A percentile compares a stretch with the other conserved stretches of the same genome.
Evolutionary conservation across 2,329 filamentous ascomycete species (phyloP).

Genomic region (Zymoseptoria tritici): DNA sequence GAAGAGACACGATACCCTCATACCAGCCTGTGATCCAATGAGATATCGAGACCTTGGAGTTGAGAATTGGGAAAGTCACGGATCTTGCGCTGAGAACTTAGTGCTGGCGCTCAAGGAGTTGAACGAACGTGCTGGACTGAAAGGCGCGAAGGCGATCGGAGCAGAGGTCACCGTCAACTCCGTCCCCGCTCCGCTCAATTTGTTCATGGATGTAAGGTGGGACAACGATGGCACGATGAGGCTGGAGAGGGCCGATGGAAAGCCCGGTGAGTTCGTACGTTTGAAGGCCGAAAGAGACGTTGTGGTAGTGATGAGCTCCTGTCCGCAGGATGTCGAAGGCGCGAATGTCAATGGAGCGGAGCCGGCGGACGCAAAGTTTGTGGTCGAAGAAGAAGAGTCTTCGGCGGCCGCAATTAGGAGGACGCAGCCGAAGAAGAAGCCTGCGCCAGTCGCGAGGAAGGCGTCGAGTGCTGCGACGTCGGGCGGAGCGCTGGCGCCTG

Average conservation of each 20-base stretch:
- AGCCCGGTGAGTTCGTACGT: constrained; percentile 37
- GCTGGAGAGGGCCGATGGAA: constrained; percentile 36
- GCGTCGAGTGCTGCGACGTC: constrained; percentile 5
- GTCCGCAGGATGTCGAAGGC: constrained; percentile 36
- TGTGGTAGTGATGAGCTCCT: constrained; percentile 42
- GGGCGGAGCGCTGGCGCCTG: constrained; percentile 3
- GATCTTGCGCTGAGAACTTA: constrained; percentile 43
- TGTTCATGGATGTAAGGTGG: constrained; percentile 44
- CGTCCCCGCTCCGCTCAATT: constrained; percentile 40
- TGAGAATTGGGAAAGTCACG: constrained; percentile 40
- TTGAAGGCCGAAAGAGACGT: constrained; percentile 39
- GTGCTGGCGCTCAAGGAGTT: constrained; percentile 43
- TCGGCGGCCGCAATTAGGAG: constrained; percentile 13
- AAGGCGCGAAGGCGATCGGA: constrained; percentile 40
- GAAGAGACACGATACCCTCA: constrained; percentile 39
- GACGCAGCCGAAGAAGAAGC: constrained; percentile 17
- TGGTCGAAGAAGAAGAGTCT: constrained; percentile 28
- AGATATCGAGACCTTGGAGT: constrained; percentile 37
- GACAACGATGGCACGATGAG: constrained; percentile 35
- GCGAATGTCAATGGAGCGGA: constrained; percentile 36
- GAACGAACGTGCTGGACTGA: constrained; percentile 40
- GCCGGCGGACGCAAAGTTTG: constrained; percentile 39
- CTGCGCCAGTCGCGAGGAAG: constrained; percentile 12
- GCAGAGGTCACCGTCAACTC: constrained; percentile 43
- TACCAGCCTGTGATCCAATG: constrained; percentile 41